Base-by-base conservation (phyloP, 768 basidiomycete species). In the Rhodosporidiobolus odoratus region DNA sequence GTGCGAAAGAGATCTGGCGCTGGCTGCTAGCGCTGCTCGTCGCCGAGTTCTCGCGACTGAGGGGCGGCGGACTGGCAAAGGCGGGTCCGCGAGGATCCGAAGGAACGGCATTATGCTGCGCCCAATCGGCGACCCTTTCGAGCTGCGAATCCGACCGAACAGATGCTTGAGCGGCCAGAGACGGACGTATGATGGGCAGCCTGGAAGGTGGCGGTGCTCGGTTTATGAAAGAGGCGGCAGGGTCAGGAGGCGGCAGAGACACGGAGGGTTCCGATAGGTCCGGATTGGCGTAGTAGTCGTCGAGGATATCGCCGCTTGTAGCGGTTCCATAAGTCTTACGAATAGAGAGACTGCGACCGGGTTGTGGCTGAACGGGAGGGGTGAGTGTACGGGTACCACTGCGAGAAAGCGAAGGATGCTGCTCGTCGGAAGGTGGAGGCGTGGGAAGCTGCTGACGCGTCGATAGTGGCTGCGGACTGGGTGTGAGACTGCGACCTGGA, bases 51-150 rank as follows among this genome's bases (percentile, higher is more conserved):
- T 30, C 38, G 34, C 43, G n/a, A 9, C 17, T 38, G 38, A 64
- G 50, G 7, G n/a, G 12, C 40, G 63, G 38, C 15, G 53, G 34
- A 13, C 21, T 15, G 27, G 21, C 16, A 32, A 15, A 38, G 30
- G 27, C 32, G 23, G 41, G 27, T 30, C 32, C n/a, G 50, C 58
- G 60, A 32, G 38, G 67, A 37, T 43, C 38, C 17, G 41, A 38
- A 27, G 48, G 52, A 6, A 52, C 54, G 0, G 58, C 57, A 25
- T 60, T 66, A 38, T 59, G 38, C 16, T 27, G 47, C 27, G 74
- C 71, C 74, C 74, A 72, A 19, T 61, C 56, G 4, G 71, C 67
- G 16, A 75, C 74, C 2, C 74, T 70, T n/a, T 72, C 70, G 34
- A 43, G 35, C 58, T 65, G n/a, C n/a, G n/a, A n/a, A n/a, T n/a